Evolutionary conservation across 805 yeast genomes (phyloP), one percentile per base, ranked within the genome.

Genomic region (Kodamaea kaohsiungensis): DNA sequence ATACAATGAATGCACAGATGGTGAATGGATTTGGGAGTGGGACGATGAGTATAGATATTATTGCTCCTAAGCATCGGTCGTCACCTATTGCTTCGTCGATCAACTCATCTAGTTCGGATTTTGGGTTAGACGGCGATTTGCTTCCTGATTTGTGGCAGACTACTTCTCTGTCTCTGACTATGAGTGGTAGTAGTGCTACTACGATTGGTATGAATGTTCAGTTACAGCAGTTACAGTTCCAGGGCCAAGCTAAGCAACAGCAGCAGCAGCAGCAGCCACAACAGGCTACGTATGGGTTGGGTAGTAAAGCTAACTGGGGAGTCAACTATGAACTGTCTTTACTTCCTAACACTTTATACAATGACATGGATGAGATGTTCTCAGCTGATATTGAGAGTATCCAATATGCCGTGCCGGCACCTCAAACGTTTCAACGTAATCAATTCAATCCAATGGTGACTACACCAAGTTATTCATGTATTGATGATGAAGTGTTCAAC

Each of bases 61-160:
- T 46, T 18, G 49, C 30, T n/a, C 38, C 49, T 10, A 12, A 17
- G 30, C 49, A 46, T 22, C 43, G 53, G 38, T 35, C 42, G 12
- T 52, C 57, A 9, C 56, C 60, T 12, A 18, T 53, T 16, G 53
- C 57, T 8, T 51, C 57, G 12, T 49, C 54, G 17, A 47, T 53
- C 54, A 43, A 50, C n/a, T 51, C 58, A 43, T 55, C 56, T 3
- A 48, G 56, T 2, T 55, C 60, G 17, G 55, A 56, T 25, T 43
- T 56, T 10, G 57, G 49, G 45, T 52, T 60, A 37, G 65, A 56
- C 59, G 67, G 62, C 27, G 73, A 66, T 53, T 63, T 70, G 30
- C 66, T 71, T 54, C 72, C 75, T 22, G 72, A 71, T 53, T 60
- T 71, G 56, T 72, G 73, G 75, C 65, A 58, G 49, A 67, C 69